These are phyloP conservation scores for Cyclotella cryptica DNA, from an alignment of 108 stramenopile genomes.

Conservation along the genomic window DNA sequence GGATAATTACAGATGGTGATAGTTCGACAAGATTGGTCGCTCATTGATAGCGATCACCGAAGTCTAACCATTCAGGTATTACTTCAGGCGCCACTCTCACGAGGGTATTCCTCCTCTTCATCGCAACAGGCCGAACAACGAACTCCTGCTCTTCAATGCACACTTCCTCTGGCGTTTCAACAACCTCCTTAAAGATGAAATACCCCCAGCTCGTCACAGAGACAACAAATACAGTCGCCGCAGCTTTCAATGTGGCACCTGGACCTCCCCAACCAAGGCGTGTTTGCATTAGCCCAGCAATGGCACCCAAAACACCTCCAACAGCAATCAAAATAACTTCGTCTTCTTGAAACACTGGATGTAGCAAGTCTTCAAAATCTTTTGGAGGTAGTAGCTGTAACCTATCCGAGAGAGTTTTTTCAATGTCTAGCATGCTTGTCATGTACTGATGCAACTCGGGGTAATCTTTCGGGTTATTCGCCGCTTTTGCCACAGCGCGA, in stretches of 20 bases:
- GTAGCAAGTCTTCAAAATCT: conserved; percentile 93
- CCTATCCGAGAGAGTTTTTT: conserved; percentile 76
- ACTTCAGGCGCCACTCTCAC: conserved; percentile 35
- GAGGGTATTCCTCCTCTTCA: conserved; percentile 45
- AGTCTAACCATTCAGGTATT: conserved; percentile 50
- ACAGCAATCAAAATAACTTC: conserved; percentile 92
- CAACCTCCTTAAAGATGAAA: conserved; percentile 51
- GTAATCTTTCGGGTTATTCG: conserved; percentile 57
- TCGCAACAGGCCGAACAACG: conserved; percentile 38
- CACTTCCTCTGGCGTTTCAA: conserved; percentile 40
- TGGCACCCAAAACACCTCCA: conserved; percentile 90
- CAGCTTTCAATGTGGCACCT: conserved; percentile 62
- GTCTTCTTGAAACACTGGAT: conserved; percentile 98
- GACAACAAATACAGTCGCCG: conserved; percentile 45
- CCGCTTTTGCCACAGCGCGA: conserved; percentile 64
- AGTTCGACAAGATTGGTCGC: neutral
- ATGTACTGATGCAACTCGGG: conserved; percentile 72
- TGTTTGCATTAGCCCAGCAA: conserved; percentile 88
- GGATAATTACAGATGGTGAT: too few relatives aligned
- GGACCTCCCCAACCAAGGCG: conserved; percentile 80
- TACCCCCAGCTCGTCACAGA: conserved; percentile 52
- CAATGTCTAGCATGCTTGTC: conserved; percentile 63
- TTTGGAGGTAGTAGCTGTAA: conserved; percentile 78
- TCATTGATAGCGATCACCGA: conserved; percentile 32
- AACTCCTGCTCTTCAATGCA: conserved; percentile 30